Conservation (phyloP, 1,139 yeast genomes). For the Insectozyma bohioensis region DNA sequence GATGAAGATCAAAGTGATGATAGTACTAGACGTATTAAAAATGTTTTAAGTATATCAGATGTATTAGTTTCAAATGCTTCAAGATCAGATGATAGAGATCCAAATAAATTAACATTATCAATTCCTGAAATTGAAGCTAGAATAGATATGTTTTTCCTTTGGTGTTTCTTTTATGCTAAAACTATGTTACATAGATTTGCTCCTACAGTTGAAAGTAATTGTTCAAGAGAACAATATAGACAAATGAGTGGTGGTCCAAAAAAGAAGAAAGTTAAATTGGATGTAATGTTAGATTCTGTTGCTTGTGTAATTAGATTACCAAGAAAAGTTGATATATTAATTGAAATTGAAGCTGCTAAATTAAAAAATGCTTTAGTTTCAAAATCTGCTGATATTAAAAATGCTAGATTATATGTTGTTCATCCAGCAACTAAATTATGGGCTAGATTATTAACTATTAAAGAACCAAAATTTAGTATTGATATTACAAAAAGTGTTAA, state of each 20-base stretch:
- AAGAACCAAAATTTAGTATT: slow-evolving; percentile 34
- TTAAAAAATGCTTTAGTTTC: slow-evolving; percentile 29
- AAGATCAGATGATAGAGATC: slow-evolving; percentile 22
- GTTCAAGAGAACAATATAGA: slow-evolving; percentile 26
- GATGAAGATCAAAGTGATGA: slow-evolving; percentile 13
- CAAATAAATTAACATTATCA: slow-evolving; percentile 26
- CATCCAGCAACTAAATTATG: slow-evolving; percentile 55
- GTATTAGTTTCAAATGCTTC: slow-evolving; percentile 25
- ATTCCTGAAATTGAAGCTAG: slow-evolving; percentile 43
- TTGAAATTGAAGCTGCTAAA: slow-evolving; percentile 46
- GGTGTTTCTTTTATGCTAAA: slow-evolving; percentile 44
- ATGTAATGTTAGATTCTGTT: slow-evolving; percentile 38
- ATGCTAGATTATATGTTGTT: slow-evolving; percentile 48
- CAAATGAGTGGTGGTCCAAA: slow-evolving; percentile 25
- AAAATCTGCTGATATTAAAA: slow-evolving; percentile 31
- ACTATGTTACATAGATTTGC: slow-evolving; percentile 36
- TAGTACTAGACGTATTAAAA: slow-evolving; percentile 28
- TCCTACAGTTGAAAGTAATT: slow-evolving; percentile 33
- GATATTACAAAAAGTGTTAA: slow-evolving; percentile 22
- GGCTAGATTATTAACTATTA: slow-evolving; percentile 40
- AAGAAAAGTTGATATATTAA: slow-evolving; percentile 47
- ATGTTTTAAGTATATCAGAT: slow-evolving; percentile 32
- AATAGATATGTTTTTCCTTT: slow-evolving; percentile 41
- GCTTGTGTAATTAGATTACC: slow-evolving; percentile 52
- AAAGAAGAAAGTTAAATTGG: slow-evolving; percentile 27